A percentile compares a stretch with the other conserved stretches of the same genome.
These are phyloP conservation scores for Malus sieversii DNA, from an alignment of 306 rosid genomes.

Conservation along the genomic window DNA sequence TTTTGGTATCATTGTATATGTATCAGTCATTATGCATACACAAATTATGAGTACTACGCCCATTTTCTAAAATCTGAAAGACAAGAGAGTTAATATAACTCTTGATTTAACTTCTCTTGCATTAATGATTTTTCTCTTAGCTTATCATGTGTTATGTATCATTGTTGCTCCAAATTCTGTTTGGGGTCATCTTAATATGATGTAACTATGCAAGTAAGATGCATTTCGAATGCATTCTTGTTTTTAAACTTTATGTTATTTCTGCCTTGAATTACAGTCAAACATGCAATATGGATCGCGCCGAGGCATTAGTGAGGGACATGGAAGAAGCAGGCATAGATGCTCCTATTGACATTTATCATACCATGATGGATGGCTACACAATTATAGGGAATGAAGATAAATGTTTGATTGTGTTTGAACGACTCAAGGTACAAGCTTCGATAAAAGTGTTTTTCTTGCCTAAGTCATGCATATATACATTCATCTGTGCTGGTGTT, in stretches of 20 bases:
- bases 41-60: not conserved
- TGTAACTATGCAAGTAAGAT: not conserved
- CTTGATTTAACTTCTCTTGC: not conserved
- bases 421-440: slow-evolving; percentile 74
- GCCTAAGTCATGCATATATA: not conserved
- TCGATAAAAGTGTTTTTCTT: not conserved
- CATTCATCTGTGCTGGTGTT: not conserved
- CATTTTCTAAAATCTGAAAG: not conserved
- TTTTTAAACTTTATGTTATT: slow-evolving; percentile 1
- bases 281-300: slow-evolving; percentile 64
- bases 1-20: not conserved
- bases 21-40: slow-evolving; percentile 1
- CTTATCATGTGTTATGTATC: not conserved
- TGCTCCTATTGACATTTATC: slow-evolving; percentile 91
- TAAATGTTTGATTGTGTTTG: slow-evolving; percentile 85
- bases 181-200: not conserved
- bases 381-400: slow-evolving; percentile 79
- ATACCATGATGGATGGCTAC: slow-evolving; percentile 98
- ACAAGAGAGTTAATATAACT: not conserved
- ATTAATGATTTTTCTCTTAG: not conserved
- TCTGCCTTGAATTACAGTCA: slow-evolving; percentile 48
- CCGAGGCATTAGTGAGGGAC: slow-evolving; percentile 87
- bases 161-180: not conserved
- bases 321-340: slow-evolving; percentile 99
- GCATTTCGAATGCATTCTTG: slow-evolving; percentile 8